Base-by-base conservation (phyloP, 2,329 filamentous ascomycete genomes). In the Pseudofabraea citricarpa region DNA sequence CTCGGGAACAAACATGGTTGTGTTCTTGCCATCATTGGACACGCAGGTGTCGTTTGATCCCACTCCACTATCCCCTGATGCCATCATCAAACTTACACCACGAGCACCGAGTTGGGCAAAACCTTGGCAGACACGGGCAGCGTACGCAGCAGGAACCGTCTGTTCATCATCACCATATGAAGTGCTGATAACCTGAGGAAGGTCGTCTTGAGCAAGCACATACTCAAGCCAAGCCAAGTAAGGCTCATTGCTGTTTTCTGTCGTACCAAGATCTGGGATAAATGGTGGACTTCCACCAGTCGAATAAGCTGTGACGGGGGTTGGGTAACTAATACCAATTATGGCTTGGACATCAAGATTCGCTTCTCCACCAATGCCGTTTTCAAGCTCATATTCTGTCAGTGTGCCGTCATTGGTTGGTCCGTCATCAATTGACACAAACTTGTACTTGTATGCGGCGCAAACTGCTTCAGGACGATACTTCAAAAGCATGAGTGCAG, bases 151-250 rank as follows among this genome's bases (percentile, higher is more conserved):
- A 6, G 76, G 76, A 0, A 81, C 75, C 0, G 71, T 70, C 37
- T 76, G 65, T 61, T 81, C 78, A 47, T 79, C 71, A 51, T 81
- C 77, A 16, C 70, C 73, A 54, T 81, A 82, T 10, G 74, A 78
- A 18, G 78, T 71, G 32, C 73, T 73, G 16, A 82, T 67, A 2
- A 81, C 72, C 42, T 78, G 75, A 1, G 79, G 78, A 8, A 81
- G 52, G 18, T 32, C 49, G 13, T 31, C 54, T 48, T 74, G 72
- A 2, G 64, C 59, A 1, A 81, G 68, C 2, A 83, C 58, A 59
- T 76, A 74, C 39, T 74, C 69, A 7, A 83, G 65, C 67, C 74
- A 83, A 9, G 68, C 68, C 2, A 83, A 65, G 60, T 84, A 85
- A 0, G 80, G 80, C 64, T 87, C 83, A 59, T 85, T 86, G 50